Evolutionary conservation across 169 alveolate species (phyloP), one percentile per base, ranked within the genome.

Genomic region (Plasmodium blacklocki): DNA sequence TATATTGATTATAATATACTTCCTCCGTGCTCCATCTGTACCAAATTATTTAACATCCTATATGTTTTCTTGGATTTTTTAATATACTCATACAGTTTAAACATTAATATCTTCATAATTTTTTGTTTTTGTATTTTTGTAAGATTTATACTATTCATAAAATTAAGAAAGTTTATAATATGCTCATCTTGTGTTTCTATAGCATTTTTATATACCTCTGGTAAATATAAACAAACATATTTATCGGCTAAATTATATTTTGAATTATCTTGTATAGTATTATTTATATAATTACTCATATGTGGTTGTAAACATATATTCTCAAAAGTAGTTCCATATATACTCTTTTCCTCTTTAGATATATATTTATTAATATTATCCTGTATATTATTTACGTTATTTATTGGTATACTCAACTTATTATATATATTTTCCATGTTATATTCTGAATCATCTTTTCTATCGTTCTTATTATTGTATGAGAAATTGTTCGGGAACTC

Each of bases 141-240:
- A 5, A 80, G 43, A 4, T 80, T 71, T 39, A 80, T 80, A 49
- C 60, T 68, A 1, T 67, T 47, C 80, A 80, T 52, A 56, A 80
- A 32, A 23, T 47, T 80, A 19, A 80, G 21, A 52, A 80, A 80
- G 15, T 50, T 71, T 2, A 80, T 43, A 54, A 68, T 67, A 12
- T 43, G 73, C 18, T 67, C 56, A 15, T 80, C 80, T 54, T 80
- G 78, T 32, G 19, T 64, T 67, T 80, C 90, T 29, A 80, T 62
- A 1, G 90, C 62, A 54, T 80, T 64, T 80, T 80, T 80, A 56
- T 80, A 80, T 50, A 80, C 90, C 50, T 80, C 90, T 2, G 90
- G 90, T 39, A 80, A 52, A 49, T 66, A 80, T 18, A 80, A 49
- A 71, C 90, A 80, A 18, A 23, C 73, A 80, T 80, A 80, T 14